These are phyloP conservation scores for Ophiognomonia clavigignenti-juglandacearum DNA, from an alignment of 2,329 filamentous ascomycete genomes.

Conservation along the genomic window DNA sequence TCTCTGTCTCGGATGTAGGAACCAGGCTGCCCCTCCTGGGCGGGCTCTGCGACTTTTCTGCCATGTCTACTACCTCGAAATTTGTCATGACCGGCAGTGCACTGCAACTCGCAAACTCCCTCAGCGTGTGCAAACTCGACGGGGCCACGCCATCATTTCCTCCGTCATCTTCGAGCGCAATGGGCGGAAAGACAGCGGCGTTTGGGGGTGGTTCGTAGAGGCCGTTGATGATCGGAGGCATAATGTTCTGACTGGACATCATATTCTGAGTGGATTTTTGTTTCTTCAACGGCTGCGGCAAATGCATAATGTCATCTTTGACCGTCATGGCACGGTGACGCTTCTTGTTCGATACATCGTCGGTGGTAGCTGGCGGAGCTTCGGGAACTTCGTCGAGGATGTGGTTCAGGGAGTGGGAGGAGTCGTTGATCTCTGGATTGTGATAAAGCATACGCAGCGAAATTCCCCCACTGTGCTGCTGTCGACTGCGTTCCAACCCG, in stretches of 20 bases:
- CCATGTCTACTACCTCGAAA: slow-evolving; percentile 19
- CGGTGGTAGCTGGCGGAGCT: neutral
- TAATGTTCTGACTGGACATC: slow-evolving; percentile 49
- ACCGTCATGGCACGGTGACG: slow-evolving; percentile 40
- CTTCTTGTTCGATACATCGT: slow-evolving; percentile 48
- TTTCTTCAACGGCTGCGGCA: slow-evolving; percentile 61
- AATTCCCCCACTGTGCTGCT: slow-evolving; percentile 13
- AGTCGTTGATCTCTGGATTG: slow-evolving; percentile 32
- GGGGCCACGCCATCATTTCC: slow-evolving; percentile 34
- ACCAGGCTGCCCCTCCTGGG: neutral
- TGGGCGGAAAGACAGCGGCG: slow-evolving; percentile 59
- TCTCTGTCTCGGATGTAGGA: slow-evolving; percentile 27
- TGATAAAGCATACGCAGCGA: slow-evolving; percentile 36
- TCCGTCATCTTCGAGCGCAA: slow-evolving; percentile 51
- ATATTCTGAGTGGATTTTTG: slow-evolving; percentile 52
- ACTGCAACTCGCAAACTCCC: slow-evolving; percentile 31
- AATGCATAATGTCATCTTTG: slow-evolving; percentile 59
- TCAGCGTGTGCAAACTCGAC: slow-evolving; percentile 22
- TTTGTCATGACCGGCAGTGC: slow-evolving; percentile 17
- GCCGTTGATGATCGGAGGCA: slow-evolving; percentile 61
- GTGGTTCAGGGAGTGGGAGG: slow-evolving; percentile 39
- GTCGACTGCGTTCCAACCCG: neutral
- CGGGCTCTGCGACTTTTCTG: slow-evolving; percentile 10
- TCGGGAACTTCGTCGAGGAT: slow-evolving; percentile 42
- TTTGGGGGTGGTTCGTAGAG: slow-evolving; percentile 58